phyloP scores from a whole-genome alignment of 2,329 filamentous ascomycete genomes.

The Aspergillus ochraceoroseus region DNA sequence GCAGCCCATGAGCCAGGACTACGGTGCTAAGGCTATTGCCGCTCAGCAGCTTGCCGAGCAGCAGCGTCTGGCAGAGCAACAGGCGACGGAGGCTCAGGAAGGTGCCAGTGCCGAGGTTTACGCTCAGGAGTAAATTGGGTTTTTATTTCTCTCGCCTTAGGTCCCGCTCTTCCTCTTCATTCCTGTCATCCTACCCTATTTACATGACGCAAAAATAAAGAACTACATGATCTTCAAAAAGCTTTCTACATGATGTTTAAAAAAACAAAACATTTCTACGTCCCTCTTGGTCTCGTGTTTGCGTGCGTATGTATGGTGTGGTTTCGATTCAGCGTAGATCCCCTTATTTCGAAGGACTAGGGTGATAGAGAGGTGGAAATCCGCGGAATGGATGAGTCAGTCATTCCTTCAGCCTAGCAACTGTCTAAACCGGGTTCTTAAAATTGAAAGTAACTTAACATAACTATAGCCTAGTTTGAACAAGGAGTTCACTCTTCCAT shows the following conservation, averaged over 20 bases:
- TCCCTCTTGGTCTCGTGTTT: no score
- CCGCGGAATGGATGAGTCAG: no score
- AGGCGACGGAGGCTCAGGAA: slow-evolving; percentile 48
- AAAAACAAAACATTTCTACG: no score
- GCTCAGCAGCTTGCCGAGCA: slow-evolving; percentile 54
- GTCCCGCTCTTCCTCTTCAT: slow-evolving; percentile 27
- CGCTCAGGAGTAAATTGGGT: slow-evolving; percentile 45
- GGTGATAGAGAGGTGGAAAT: no score
- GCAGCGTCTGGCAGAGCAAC: slow-evolving; percentile 56
- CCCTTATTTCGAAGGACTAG: no score
- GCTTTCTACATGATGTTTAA: background rate
- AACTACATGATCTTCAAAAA: slow-evolving; percentile 32
- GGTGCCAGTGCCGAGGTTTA: slow-evolving; percentile 42
- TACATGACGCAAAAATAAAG: slow-evolving; percentile 37
- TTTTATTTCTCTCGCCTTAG: slow-evolving; percentile 26
- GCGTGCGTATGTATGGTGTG: no score
- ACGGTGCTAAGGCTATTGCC: slow-evolving; percentile 82
- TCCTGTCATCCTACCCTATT: slow-evolving; percentile 34
- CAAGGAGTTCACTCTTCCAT: no score
- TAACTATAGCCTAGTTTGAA: no score
- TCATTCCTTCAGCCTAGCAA: no score
- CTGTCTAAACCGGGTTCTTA: no score
- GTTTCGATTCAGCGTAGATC: no score
- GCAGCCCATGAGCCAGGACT: slow-evolving; percentile 96
- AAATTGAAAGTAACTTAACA: no score